Conservation (phyloP, 805 yeast genomes). For the Saturnispora kantuleensis region DNA sequence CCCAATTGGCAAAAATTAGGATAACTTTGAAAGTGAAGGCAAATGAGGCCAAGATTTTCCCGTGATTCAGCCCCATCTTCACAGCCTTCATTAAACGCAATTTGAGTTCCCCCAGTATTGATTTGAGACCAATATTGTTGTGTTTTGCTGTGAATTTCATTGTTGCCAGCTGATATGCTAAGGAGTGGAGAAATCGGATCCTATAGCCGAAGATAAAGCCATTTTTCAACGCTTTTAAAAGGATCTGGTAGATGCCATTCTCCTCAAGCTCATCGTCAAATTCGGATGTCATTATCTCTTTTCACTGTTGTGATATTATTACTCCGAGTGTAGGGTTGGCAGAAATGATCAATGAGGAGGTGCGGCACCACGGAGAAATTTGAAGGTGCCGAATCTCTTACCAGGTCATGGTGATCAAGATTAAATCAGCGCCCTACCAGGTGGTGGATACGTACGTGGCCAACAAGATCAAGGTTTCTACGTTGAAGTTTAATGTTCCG, state of each 20-base stretch:
- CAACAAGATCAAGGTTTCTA: slow-evolving; percentile 15
- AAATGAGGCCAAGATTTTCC: slow-evolving; percentile 24
- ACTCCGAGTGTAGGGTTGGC: neutral
- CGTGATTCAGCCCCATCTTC: slow-evolving; percentile 23
- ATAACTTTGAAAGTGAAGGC: slow-evolving; percentile 21
- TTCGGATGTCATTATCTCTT: neutral
- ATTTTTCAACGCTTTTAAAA: slow-evolving; percentile 12
- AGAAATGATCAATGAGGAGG: neutral
- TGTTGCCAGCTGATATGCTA: slow-evolving; percentile 22
- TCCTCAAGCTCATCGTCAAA: neutral
- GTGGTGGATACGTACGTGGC: slow-evolving; percentile 15
- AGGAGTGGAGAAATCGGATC: slow-evolving; percentile 23
- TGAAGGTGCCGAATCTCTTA: no score
- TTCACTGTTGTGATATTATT: neutral
- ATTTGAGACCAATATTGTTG: neutral
- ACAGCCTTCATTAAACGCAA: slow-evolving; percentile 16
- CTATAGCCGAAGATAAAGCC: slow-evolving; percentile 26
- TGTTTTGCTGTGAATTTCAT: neutral
- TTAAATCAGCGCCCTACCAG: slow-evolving; percentile 2
- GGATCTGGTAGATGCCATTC: neutral
- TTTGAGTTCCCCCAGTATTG: slow-evolving; percentile 10
- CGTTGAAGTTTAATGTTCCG: slow-evolving; percentile 21
- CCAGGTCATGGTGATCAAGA: neutral
- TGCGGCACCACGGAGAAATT: no score
- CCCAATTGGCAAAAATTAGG: slow-evolving; percentile 5